These are phyloP conservation scores for Rosa persica DNA, from an alignment of 306 rosid genomes.

Conservation along the genomic window DNA sequence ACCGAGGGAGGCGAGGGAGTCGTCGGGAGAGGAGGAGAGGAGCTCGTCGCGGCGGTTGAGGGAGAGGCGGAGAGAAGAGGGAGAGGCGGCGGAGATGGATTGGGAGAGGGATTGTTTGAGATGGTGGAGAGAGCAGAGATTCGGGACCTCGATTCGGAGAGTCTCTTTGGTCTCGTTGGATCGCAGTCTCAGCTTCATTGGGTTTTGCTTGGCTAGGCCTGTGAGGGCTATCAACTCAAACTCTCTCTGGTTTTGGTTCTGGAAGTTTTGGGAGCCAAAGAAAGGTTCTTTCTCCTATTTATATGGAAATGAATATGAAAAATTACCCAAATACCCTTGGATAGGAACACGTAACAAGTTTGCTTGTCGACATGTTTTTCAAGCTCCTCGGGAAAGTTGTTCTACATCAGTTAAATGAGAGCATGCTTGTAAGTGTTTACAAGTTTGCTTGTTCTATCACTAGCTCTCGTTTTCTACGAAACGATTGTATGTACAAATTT, in stretches of 20 bases:
- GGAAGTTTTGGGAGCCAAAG: not conserved
- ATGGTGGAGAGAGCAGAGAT: constrained; percentile 41
- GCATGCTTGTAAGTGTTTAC: no score
- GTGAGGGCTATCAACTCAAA: no score
- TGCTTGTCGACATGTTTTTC: no score
- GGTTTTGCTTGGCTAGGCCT: no score
- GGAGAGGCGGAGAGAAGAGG: constrained; percentile 55
- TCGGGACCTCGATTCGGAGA: constrained; percentile 53
- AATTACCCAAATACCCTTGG: not conserved
- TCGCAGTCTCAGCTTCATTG: constrained; percentile 74
- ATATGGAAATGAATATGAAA: not conserved
- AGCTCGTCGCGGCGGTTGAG: constrained; percentile 76
- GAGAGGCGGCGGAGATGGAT: constrained; percentile 34
- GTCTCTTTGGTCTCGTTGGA: constrained; percentile 62
- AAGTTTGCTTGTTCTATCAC: no score
- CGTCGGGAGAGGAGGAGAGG: constrained; percentile 37
- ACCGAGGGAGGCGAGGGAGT: constrained; percentile 54
- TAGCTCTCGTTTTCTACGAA: no score
- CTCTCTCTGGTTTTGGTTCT: no score
- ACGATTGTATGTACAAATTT: no score
- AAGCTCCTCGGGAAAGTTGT: no score
- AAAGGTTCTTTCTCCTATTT: not conserved
- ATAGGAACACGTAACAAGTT: no score
- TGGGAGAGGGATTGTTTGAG: constrained; percentile 49
- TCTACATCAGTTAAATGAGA: no score